A percentile compares a stretch with the other conserved stretches of the same genome.
Conservation (phyloP, 1,284 basidiomycete genomes). For the Puccinia coronata region DNA sequence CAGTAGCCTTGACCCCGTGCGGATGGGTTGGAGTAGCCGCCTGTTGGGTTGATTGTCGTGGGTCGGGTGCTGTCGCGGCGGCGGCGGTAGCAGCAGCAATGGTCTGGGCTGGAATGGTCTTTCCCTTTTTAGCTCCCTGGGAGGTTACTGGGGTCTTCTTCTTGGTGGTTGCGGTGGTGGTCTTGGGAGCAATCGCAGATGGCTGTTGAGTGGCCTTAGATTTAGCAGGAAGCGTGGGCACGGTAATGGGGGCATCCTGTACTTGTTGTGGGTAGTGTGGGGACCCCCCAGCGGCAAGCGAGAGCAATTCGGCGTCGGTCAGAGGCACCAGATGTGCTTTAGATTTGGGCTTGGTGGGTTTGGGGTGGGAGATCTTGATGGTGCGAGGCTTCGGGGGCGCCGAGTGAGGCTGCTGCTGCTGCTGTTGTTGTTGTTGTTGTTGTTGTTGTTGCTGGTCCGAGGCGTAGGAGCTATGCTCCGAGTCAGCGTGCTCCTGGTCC, state of each 20-base stretch:
- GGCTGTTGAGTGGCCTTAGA: neutral
- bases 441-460: constrained; percentile 31
- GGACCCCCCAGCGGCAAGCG: constrained; percentile 13
- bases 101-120: too few relatives aligned
- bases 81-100: too few relatives aligned
- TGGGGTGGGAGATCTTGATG: constrained; percentile 1
- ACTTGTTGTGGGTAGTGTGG: constrained; percentile 3
- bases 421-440: too few relatives aligned
- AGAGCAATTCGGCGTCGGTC: constrained; percentile 43
- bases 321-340: constrained; percentile 30
- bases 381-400: neutral
- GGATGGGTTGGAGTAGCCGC: too few relatives aligned
- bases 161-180: neutral
- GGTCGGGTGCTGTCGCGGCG: too few relatives aligned
- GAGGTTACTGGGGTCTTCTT: neutral
- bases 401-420: too few relatives aligned
- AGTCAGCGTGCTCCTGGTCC: neutral
- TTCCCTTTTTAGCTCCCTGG: neutral
- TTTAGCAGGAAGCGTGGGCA: neutral
- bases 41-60: too few relatives aligned
- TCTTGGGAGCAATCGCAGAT: neutral
- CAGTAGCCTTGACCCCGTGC: too few relatives aligned
- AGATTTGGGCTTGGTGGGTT: neutral
- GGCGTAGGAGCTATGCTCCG: constrained; percentile 14
- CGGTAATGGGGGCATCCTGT: too few relatives aligned